phyloP scores from a whole-genome alignment of 306 rosid species.

The Medicago arabica region DNA sequence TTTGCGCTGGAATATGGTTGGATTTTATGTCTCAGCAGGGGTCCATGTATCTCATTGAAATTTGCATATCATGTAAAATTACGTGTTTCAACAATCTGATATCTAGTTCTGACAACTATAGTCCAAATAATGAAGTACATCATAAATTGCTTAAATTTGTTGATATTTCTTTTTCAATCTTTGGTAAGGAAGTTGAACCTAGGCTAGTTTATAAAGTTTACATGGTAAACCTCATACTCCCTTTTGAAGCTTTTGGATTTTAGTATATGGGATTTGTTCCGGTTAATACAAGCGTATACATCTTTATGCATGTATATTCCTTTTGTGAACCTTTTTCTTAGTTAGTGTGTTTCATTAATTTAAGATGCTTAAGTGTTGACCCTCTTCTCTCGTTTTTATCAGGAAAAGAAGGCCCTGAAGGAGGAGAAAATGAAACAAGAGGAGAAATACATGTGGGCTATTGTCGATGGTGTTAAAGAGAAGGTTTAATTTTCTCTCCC shows the following conservation, averaged over 20 bases:
- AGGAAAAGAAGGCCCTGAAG: constrained; percentile 92
- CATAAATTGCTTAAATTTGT: neutral
- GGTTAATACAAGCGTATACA: neutral
- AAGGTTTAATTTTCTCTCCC: constrained; percentile 60
- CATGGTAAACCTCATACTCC: neutral
- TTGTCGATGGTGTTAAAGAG: constrained; percentile 91
- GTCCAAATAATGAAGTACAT: neutral
- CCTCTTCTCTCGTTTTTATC: constrained; percentile 32
- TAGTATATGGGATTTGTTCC: neutral
- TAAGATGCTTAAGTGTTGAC: constrained; percentile 1
- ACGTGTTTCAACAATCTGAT: neutral
- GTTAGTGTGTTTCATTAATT: constrained; percentile 25
- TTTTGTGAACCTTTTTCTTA: constrained; percentile 28
- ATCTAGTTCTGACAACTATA: neutral
- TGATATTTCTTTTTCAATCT: neutral
- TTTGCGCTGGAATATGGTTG: neutral
- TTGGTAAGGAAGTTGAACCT: constrained; percentile 4
- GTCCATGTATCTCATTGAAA: neutral
- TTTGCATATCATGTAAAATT: neutral
- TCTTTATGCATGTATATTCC: constrained; percentile 13
- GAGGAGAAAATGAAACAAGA: constrained; percentile 91
- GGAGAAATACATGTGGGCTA: constrained; percentile 98
- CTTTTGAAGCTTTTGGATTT: neutral
- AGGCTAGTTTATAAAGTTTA: constrained; percentile 10
- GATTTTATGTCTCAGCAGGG: neutral